Evolutionary conservation across 257 asterid genomes (phyloP), one percentile per base, ranked within the genome.

Genomic region (Fraxinus excelsior): DNA sequence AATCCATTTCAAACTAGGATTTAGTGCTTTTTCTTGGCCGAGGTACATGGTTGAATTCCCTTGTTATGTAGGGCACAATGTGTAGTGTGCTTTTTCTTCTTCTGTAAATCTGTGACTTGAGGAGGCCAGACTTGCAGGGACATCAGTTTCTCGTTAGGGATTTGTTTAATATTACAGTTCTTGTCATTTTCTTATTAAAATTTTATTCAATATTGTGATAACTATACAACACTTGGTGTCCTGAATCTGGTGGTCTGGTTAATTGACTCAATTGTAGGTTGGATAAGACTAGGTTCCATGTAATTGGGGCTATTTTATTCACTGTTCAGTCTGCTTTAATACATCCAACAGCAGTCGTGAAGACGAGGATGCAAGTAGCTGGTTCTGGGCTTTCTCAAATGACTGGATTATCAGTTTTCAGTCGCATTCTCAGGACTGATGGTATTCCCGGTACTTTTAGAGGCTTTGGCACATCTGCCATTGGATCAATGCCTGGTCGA

Each of bases 311-410:
- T 23, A 82, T 92, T 79, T 94, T 94, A 37, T 94, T 94, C 77
- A 94, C 99, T 40, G 87, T 75, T 40, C 99, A 95, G 85, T 90
- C 96, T 1, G 96, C 97, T 34, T 80, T 95, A 77, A 88, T 92
- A 81, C 99, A 92, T 81, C 98, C 99, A 31, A 95, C 98, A 16
- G 90, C 96, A 46, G 93, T 95, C 2, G 90, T 92, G 80, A 95
- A 95, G 94, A 95, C 99, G 9, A 84, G 97, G 72, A 90, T 92
- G 98, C 99, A 95, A 88, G 99, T 95, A 42, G 93, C 89, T 79
- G 88, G 86, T 74, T 85, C 90, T 34, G 91, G 91, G 78, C 80
- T 90, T 23, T 81, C 93, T 37, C 89, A 81, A 21, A 72, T 82
- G 84, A 83, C 69, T 21, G 98, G 97, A 49, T 69, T 87, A 13